Evolutionary conservation across 257 asterid genomes (phyloP).

Genomic region (Solanum corneliomulleri): DNA sequence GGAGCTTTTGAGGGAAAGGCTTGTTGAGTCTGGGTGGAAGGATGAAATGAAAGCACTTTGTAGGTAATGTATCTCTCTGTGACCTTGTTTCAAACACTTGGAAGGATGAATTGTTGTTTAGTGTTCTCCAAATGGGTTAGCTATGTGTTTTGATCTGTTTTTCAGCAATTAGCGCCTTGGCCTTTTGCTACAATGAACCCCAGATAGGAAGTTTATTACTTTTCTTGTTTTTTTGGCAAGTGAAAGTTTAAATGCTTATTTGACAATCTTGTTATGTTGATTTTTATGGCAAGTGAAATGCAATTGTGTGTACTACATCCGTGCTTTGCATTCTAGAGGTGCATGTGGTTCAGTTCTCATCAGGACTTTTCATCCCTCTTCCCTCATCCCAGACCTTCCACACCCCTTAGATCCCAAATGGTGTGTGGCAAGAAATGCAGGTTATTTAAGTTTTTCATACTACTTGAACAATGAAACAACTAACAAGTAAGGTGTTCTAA

Average conservation of each 20-base stretch:
- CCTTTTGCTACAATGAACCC: not conserved
- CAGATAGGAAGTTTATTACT: not conserved
- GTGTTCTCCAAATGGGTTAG: not conserved
- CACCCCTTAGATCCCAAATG: not conserved
- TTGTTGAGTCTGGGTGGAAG: conserved; percentile 63
- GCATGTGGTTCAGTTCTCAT: not conserved
- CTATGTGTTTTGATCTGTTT: not conserved
- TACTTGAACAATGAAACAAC: not conserved
- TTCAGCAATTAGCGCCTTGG: not conserved
- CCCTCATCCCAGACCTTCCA: not conserved
- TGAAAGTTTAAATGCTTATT: not conserved
- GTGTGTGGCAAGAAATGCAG: not conserved
- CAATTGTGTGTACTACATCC: not conserved
- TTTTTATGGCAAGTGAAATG: not conserved
- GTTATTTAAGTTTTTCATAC: not conserved
- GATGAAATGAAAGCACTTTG: conserved; percentile 56
- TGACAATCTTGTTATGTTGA: not conserved
- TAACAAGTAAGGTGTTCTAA: not conserved
- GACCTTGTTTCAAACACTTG: not conserved
- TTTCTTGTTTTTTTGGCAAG: not conserved
- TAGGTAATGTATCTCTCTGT: conserved; percentile 22
- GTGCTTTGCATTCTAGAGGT: not conserved
- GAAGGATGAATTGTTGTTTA: not conserved
- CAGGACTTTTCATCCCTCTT: not conserved
- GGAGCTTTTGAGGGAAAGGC: conserved; percentile 56